Evolutionary conservation across 352 stramenopile genomes (phyloP).

Genomic region (Saprolegnia parasitica): DNA sequence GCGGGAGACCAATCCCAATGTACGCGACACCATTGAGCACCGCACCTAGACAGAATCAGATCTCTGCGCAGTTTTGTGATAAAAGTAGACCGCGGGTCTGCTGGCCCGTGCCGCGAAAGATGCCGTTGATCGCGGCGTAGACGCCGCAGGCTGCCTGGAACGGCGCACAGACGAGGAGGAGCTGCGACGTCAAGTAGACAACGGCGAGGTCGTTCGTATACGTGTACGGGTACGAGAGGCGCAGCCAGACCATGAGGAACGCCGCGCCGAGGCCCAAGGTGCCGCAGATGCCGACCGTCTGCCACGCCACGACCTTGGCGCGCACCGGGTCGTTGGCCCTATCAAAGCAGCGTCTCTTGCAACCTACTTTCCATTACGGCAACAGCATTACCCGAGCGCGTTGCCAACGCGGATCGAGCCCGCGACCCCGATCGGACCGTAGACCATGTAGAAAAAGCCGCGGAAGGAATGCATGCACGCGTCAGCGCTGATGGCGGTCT

Average conservation of each 20-base stretch:
- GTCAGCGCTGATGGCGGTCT: conserved; percentile 48
- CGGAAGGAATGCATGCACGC: conserved; percentile 49
- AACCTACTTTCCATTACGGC: neutral
- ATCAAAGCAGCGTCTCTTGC: neutral
- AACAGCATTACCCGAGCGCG: conserved; percentile 29
- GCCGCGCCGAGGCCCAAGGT: conserved; percentile 37
- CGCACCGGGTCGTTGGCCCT: conserved; percentile 45
- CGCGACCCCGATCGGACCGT: conserved; percentile 44
- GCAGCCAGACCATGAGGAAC: conserved; percentile 35
- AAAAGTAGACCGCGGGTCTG: conserved; percentile 38
- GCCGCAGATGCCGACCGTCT: conserved; percentile 35
- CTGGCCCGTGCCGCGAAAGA: conserved; percentile 26
- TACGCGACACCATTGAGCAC: conserved; percentile 48
- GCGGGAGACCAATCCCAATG: conserved; percentile 47
- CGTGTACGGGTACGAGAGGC: conserved; percentile 32
- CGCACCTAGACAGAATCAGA: conserved; percentile 41
- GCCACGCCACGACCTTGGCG: conserved; percentile 38
- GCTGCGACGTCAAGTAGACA: conserved; percentile 20
- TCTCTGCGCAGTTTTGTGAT: conserved; percentile 37
- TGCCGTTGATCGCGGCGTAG: conserved; percentile 22
- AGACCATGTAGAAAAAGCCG: conserved; percentile 45
- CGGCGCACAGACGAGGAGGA: conserved; percentile 23
- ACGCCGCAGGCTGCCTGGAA: conserved; percentile 23
- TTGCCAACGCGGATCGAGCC: conserved; percentile 58
- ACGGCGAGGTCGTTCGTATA: conserved; percentile 16